These are phyloP conservation scores for Taphrina betulina DNA, from an alignment of 1,139 yeast species.

Conservation along the genomic window DNA sequence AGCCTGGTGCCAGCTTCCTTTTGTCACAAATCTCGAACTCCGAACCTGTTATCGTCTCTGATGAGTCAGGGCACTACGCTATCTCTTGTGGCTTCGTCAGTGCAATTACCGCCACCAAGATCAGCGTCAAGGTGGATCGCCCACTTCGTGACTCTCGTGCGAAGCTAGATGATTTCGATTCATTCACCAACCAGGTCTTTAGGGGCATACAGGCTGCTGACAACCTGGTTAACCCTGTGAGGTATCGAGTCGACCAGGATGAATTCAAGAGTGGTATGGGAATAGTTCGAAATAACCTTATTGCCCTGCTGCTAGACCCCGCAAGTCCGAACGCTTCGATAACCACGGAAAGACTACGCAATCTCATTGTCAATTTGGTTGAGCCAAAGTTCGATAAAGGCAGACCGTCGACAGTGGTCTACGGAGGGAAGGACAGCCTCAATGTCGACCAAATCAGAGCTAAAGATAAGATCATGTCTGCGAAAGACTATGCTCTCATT, in stretches of 20 bases:
- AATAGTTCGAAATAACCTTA: slow-evolving; percentile 69
- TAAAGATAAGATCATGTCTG: slow-evolving; percentile 57
- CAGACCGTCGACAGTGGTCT: neutral
- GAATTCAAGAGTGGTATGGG: slow-evolving; percentile 74
- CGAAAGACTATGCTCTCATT: slow-evolving; percentile 74
- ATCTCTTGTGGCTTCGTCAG: slow-evolving; percentile 63
- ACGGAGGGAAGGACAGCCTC: slow-evolving; percentile 42
- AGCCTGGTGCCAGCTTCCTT: slow-evolving; percentile 24
- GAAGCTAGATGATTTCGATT: slow-evolving; percentile 49
- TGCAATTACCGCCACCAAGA: slow-evolving; percentile 46
- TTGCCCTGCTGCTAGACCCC: slow-evolving; percentile 62
- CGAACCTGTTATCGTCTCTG: slow-evolving; percentile 64
- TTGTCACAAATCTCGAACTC: slow-evolving; percentile 41
- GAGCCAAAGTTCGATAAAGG: slow-evolving; percentile 49
- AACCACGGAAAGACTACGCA: slow-evolving; percentile 47
- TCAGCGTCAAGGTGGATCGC: slow-evolving; percentile 53
- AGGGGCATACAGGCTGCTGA: slow-evolving; percentile 43
- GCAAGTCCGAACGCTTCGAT: slow-evolving; percentile 50
- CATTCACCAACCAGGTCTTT: slow-evolving; percentile 52
- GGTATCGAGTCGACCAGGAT: slow-evolving; percentile 75
- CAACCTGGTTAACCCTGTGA: slow-evolving; percentile 36
- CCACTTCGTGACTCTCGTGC: slow-evolving; percentile 53
- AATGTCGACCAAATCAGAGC: slow-evolving; percentile 74
- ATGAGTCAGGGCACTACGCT: slow-evolving; percentile 75
- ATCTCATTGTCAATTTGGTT: slow-evolving; percentile 60